phyloP scores from a whole-genome alignment of 1,284 basidiomycete species.

The Chalciporus sp. region DNA sequence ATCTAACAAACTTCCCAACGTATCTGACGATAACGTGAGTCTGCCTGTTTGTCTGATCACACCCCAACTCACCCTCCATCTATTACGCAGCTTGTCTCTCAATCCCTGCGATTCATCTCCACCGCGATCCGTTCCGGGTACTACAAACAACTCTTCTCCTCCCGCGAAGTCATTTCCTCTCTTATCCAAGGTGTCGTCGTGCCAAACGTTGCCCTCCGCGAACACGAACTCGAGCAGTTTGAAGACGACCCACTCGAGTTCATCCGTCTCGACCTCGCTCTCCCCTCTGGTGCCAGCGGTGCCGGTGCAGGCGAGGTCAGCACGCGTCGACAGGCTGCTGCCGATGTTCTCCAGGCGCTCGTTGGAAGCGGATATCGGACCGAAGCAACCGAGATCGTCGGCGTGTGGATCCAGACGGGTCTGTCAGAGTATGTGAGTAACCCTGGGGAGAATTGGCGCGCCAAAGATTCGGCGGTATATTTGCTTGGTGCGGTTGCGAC shows the following conservation, averaged over 20 bases:
- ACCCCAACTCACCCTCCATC: neutral
- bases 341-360: constrained; percentile 89
- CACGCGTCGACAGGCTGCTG: constrained; percentile 90
- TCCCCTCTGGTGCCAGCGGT: constrained; percentile 63
- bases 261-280: constrained; percentile 84
- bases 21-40: constrained; percentile 81
- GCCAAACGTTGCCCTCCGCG: constrained; percentile 87
- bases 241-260: constrained; percentile 98
- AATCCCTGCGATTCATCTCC: constrained; percentile 90
- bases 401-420: constrained; percentile 80
- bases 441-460: constrained; percentile 80
- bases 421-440: constrained; percentile 62
- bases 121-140: constrained; percentile 88
- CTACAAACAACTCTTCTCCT: constrained; percentile 71
- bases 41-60: neutral
- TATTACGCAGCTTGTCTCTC: constrained; percentile 77
- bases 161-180: constrained; percentile 78
- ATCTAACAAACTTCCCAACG: constrained; percentile 65
- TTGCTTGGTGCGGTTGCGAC: constrained; percentile 91
- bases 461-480: constrained; percentile 97
- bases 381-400: constrained; percentile 85
- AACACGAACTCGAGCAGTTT: constrained; percentile 94
- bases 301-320: constrained; percentile 37
- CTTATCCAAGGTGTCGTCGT: constrained; percentile 91
- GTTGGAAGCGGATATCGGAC: constrained; percentile 78